Evolutionary conservation across 805 yeast genomes (phyloP).

Genomic region (Candida loeiensis): DNA sequence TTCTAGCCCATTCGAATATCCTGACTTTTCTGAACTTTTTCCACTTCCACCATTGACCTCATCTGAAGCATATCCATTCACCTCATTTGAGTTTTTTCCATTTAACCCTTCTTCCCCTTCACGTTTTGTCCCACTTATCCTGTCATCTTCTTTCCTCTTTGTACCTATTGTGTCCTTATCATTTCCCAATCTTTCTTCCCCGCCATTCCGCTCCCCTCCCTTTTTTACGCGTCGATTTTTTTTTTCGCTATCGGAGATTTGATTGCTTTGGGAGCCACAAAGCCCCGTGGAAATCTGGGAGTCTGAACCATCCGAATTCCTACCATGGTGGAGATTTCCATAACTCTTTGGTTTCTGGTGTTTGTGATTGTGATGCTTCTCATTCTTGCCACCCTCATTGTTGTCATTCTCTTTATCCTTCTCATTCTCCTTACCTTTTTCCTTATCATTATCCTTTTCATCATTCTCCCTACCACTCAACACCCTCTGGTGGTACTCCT

Average conservation of each 20-base stretch:
- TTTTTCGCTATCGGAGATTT: conserved; percentile 3
- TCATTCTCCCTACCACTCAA: neutral
- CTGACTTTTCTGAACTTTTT: too few species aligned
- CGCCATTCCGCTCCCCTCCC: neutral
- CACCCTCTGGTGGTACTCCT: neutral
- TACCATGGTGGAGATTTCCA: neutral
- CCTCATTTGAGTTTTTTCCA: too few species aligned
- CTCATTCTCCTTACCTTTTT: neutral
- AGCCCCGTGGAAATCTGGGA: neutral
- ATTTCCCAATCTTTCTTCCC: neutral
- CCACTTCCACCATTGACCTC: too few species aligned
- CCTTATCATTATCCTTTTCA: neutral
- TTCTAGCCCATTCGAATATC: too few species aligned
- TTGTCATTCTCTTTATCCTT: neutral
- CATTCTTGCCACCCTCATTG: neutral
- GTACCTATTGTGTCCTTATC: neutral
- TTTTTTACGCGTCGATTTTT: neutral
- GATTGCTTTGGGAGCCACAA: conserved; percentile 1
- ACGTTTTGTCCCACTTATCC: neutral
- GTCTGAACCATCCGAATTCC: neutral
- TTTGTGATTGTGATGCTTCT: neutral
- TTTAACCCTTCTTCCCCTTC: too few species aligned
- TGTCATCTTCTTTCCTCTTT: conserved; percentile 5
- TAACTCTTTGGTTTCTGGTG: neutral
- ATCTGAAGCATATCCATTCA: too few species aligned